These are phyloP conservation scores for Aspergillus indologenus DNA, from an alignment of 495 filamentous ascomycete genomes.

Conservation along the genomic window DNA sequence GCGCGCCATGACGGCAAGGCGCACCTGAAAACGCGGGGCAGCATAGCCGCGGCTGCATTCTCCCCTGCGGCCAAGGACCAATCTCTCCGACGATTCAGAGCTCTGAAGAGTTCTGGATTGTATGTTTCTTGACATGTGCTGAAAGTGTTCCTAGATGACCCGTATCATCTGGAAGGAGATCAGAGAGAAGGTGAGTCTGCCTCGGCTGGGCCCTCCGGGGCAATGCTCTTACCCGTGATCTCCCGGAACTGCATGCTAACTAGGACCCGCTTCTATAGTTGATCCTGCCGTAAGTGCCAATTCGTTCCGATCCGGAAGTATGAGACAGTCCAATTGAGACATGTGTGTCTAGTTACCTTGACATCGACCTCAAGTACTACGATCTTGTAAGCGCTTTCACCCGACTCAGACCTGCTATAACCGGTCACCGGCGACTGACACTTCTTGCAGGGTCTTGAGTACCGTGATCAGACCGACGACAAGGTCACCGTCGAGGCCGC, in stretches of 20 bases:
- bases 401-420: slow-evolving; percentile 7
- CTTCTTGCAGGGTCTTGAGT: slow-evolving; percentile 68
- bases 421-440: slow-evolving; percentile 4
- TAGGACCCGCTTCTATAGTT: slow-evolving; percentile 50
- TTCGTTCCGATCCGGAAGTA: not conserved
- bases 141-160: slow-evolving; percentile 66
- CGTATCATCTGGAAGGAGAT: slow-evolving; percentile 98
- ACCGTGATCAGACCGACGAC: slow-evolving; percentile 94
- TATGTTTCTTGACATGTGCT: slow-evolving; percentile 25
- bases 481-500: slow-evolving; percentile 92
- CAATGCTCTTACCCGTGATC: slow-evolving; percentile 11
- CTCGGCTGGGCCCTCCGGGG: slow-evolving; percentile 14
- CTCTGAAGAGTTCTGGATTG: slow-evolving; percentile 5
- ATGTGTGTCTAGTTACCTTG: slow-evolving; percentile 62
- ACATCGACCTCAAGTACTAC: slow-evolving; percentile 98
- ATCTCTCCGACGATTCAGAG: slow-evolving; percentile 18
- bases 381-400: slow-evolving; percentile 58
- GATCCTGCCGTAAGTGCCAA: slow-evolving; percentile 68
- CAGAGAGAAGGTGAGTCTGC: slow-evolving; percentile 73
- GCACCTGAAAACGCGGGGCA: slow-evolving; percentile 32
- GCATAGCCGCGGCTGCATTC: slow-evolving; percentile 27
- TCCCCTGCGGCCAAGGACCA: slow-evolving; percentile 14
- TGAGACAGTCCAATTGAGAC: slow-evolving; percentile 16
- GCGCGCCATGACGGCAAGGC: slow-evolving; percentile 29
- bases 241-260: slow-evolving; percentile 13